Evolutionary conservation across 179 eudicot species (phyloP).

Genomic region (Silene noctiflora): DNA sequence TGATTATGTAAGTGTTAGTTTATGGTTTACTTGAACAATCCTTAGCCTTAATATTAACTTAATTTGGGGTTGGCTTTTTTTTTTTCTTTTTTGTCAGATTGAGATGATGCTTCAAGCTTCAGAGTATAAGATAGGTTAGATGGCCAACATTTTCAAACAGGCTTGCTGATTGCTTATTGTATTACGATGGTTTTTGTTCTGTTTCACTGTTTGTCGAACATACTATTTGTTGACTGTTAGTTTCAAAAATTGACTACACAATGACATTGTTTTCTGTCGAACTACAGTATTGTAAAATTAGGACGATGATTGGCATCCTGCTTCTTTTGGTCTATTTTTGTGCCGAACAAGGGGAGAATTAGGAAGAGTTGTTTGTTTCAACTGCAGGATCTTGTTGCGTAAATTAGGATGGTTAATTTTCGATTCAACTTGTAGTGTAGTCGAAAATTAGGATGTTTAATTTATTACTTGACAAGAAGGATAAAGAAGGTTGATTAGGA

Average conservation of each 20-base stretch:
- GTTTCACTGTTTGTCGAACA: background rate
- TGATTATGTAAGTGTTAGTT: background rate
- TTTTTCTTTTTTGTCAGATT: slow-evolving; percentile 40
- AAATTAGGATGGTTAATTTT: too few species aligned
- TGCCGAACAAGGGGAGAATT: slow-evolving; percentile 83
- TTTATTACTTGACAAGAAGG: too few species aligned
- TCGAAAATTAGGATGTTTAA: too few species aligned
- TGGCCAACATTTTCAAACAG: background rate
- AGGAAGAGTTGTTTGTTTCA: slow-evolving; percentile 92
- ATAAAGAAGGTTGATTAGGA: too few species aligned
- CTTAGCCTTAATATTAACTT: background rate
- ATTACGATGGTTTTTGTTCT: background rate
- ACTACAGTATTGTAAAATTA: background rate
- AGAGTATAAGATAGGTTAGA: slow-evolving; percentile 85
- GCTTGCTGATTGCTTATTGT: background rate
- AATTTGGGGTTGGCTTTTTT: slow-evolving; percentile 16
- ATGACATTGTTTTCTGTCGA: background rate
- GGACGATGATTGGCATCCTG: background rate
- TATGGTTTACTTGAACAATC: background rate
- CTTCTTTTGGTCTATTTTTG: slow-evolving; percentile 20
- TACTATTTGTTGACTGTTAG: background rate
- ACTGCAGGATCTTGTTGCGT: too few species aligned
- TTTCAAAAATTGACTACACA: background rate
- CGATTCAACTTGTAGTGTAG: too few species aligned
- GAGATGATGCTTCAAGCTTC: slow-evolving; percentile 99